A percentile compares a stretch with the other conserved stretches of the same genome.
These are phyloP conservation scores for Juncus inflexus DNA, from an alignment of 176 grass and related monocot genomes.

Conservation along the genomic window DNA sequence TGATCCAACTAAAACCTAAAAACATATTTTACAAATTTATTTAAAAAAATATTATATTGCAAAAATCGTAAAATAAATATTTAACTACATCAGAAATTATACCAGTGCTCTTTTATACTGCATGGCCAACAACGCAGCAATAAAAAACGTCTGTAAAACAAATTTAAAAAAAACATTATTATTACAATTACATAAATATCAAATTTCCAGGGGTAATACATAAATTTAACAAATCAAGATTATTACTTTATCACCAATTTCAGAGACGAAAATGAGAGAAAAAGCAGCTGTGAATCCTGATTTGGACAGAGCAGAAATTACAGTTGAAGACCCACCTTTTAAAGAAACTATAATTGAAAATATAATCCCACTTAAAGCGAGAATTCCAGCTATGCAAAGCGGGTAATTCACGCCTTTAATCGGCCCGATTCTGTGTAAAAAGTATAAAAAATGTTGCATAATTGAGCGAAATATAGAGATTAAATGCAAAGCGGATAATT, in stretches of 20 bases:
- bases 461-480: too few species aligned
- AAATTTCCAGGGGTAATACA: not conserved
- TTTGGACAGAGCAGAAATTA: conserved; percentile 62
- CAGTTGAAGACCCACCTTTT: conserved; percentile 65
- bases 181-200: conserved; percentile 2
- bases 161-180: not conserved
- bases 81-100: not conserved
- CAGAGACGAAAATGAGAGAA: conserved; percentile 86
- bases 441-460: too few species aligned
- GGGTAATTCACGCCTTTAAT: conserved; percentile 39
- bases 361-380: conserved; percentile 49
- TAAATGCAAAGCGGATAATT: conserved; percentile 39
- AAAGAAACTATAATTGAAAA: conserved; percentile 54
- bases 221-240: not conserved
- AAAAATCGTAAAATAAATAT: too few species aligned
- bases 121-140: conserved; percentile 89
- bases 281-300: conserved; percentile 96
- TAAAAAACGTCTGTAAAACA: conserved; percentile 93
- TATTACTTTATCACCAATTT: conserved; percentile 92
- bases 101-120: conserved; percentile 91
- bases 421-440: not conserved
- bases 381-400: conserved; percentile 45
- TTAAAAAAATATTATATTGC: not conserved
- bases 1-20: conserved; percentile 82
- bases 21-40: not conserved